Conservation (phyloP, 257 asterid species). For the Nicotiana obtusifolia region DNA sequence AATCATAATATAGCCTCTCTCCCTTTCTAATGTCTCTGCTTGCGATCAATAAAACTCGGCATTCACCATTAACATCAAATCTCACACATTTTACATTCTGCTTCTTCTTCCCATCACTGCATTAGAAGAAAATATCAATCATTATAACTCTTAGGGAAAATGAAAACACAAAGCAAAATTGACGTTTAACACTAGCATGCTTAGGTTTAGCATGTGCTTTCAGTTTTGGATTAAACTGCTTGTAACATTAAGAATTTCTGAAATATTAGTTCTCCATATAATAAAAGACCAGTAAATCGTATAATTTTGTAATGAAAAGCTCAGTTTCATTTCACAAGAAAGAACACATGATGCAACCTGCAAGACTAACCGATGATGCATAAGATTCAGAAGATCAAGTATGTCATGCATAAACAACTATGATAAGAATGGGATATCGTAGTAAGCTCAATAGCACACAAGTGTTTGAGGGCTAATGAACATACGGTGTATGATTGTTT, state of each 20-base stretch:
- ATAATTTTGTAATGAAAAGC: not conserved
- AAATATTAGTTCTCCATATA: not conserved
- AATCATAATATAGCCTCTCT: constrained; percentile 79
- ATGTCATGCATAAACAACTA: not conserved
- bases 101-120: constrained; percentile 89
- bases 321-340: not conserved
- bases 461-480: constrained; percentile 6
- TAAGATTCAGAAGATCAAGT: not conserved
- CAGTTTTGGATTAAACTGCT: not conserved
- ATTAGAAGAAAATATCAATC: not conserved
- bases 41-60: constrained; percentile 70
- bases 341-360: not conserved
- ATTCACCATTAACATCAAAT: constrained; percentile 66
- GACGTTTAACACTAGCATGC: not conserved
- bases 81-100: constrained; percentile 82
- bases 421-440: not conserved
- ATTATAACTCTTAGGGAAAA: not conserved
- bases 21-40: constrained; percentile 76
- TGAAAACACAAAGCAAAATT: not conserved
- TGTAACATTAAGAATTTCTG: not conserved
- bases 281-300: not conserved
- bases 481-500: constrained; percentile 82
- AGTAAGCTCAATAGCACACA: not conserved
- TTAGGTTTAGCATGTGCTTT: not conserved
- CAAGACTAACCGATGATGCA: not conserved